Conservation (phyloP, 495 filamentous ascomycete species). For the Hypoxylon rickii region DNA sequence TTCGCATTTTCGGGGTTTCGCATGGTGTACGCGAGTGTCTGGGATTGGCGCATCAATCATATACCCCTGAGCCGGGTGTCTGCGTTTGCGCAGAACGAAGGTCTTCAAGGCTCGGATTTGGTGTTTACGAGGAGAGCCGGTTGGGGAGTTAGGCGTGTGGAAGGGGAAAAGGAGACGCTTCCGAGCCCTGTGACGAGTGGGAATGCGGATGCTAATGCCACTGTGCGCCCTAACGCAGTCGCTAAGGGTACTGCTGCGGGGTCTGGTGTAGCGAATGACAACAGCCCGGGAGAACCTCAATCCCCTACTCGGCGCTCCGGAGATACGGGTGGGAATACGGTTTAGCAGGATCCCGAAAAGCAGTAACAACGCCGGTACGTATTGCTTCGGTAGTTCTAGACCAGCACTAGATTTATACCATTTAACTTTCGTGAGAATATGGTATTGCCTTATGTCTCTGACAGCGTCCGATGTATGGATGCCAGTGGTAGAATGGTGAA, state of each 20-base stretch:
- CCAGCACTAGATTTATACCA: slow-evolving; percentile 8
- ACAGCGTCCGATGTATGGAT: background rate
- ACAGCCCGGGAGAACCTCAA: background rate
- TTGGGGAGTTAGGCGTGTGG: slow-evolving; percentile 12
- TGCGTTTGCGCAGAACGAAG: slow-evolving; percentile 18
- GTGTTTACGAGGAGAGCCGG: slow-evolving; percentile 30
- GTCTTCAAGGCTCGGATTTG: slow-evolving; percentile 10
- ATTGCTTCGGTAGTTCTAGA: background rate
- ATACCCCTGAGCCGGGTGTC: slow-evolving; percentile 41
- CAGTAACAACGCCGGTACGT: background rate
- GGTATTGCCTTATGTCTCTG: background rate
- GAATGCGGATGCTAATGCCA: slow-evolving; percentile 1
- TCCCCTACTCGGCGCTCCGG: background rate
- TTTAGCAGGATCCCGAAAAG: slow-evolving; percentile 1
- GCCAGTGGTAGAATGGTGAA: too few relatives aligned
- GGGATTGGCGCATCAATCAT: slow-evolving; percentile 50
- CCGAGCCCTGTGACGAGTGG: slow-evolving; percentile 8
- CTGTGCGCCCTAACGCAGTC: background rate
- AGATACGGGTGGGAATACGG: slow-evolving; percentile 3
- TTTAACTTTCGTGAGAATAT: background rate
- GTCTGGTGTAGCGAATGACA: background rate
- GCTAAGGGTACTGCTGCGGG: background rate
- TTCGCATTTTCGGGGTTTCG: slow-evolving; percentile 47
- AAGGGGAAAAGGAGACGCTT: slow-evolving; percentile 14
- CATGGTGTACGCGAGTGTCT: slow-evolving; percentile 48